Evolutionary conservation across 2,329 filamentous ascomycete species (phyloP), one percentile per base, ranked within the genome.

Genomic region (Mycocentrospora acerina): DNA sequence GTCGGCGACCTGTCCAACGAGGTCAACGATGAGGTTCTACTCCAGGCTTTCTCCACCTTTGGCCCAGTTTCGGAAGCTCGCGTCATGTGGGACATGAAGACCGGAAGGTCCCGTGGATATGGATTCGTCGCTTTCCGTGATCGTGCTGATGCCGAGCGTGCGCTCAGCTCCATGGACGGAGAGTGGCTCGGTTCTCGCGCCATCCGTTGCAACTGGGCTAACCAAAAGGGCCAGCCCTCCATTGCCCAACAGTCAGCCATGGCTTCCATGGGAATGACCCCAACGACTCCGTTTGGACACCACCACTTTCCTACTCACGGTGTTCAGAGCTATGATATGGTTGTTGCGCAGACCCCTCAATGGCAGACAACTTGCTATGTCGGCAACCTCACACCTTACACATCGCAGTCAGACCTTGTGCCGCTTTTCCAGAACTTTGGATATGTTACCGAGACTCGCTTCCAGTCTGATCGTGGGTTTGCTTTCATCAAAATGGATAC

Each of bases 11-110:
- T 98, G 40, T 96, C 90, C 58, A 98, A 98, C 63, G 93, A 98
- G 70, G 93, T 98, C 68, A 98, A 98, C 59, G 93, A 98, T 59
- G 93, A 98, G 63, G 82, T 96, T 35, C 79, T 98, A 15, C 77
- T 86, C 12, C 90, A 96, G 70, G 93, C 93, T 10, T 98, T 98
- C 71, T 94, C 89, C 32, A 89, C 89, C 29, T 98, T 97, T 68
- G 93, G 93, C 27, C 88, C 84, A 10, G 90, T 98, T 32, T 98
- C 93, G 3, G 93, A 98, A 71, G 93, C 93, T 44, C 90, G 93
- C 60, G 93, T 98, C 51, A 98, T 98, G 93, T 98, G 93, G 93
- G 93, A 98, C 69, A 98, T 98, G 93, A 98, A 98, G 80, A 98
- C 93, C 24, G 93, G 93, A 54, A 85, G 93, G 50, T 97, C 93